phyloP scores from a whole-genome alignment of 345 rosid species.

The Ceriops decandra region DNA sequence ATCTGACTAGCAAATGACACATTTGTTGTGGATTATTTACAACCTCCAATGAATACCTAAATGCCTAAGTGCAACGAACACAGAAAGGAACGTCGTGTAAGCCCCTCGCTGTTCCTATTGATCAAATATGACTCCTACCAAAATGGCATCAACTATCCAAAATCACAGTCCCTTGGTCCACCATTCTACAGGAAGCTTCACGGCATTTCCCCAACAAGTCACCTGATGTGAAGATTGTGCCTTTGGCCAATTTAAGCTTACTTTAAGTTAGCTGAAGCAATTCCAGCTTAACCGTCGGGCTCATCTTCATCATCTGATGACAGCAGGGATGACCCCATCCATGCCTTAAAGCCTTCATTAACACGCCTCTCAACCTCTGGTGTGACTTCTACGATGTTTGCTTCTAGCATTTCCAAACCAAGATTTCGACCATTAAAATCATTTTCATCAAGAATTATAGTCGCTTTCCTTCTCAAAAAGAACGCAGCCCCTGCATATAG shows the following conservation, averaged over 20 bases:
- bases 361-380: conserved; percentile 81
- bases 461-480: conserved; percentile 69
- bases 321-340: conserved; percentile 87
- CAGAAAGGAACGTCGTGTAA: neutral
- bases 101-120: neutral
- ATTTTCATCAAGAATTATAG: conserved; percentile 61
- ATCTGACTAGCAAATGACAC: conserved; percentile 5
- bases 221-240: conserved; percentile 23
- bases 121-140: neutral
- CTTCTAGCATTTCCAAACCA: conserved; percentile 89
- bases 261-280: conserved; percentile 32
- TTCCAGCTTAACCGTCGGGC: conserved; percentile 46
- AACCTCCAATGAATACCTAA: conserved; percentile 16
- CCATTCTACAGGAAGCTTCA: conserved; percentile 1
- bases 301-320: conserved; percentile 95
- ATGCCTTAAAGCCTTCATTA: conserved; percentile 77
- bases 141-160: conserved; percentile 10
- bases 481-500: conserved; percentile 72
- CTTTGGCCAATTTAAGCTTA: conserved; percentile 42
- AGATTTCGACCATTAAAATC: conserved; percentile 52
- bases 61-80: neutral
- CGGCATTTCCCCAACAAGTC: neutral
- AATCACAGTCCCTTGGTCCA: conserved; percentile 11
- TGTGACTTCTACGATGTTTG: conserved; percentile 60
- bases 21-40: conserved; percentile 28